phyloP scores from a whole-genome alignment of 1,284 basidiomycete species.

The Malassezia vespertilionis region DNA sequence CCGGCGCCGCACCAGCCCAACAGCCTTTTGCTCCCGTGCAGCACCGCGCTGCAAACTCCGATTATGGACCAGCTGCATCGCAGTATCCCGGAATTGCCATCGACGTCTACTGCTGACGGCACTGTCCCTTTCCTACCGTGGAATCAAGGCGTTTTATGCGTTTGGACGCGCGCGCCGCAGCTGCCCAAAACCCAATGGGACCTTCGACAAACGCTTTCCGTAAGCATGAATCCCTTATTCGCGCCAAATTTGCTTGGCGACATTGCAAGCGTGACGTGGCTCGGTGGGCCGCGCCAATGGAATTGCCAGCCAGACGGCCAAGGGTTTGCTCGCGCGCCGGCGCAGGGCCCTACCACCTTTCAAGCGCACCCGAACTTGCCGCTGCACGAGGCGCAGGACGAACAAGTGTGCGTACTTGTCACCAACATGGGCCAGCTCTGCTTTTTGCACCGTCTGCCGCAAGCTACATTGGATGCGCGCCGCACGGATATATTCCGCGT shows the following conservation, averaged over 20 bases:
- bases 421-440: slow-evolving; percentile 2
- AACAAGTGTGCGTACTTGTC: slow-evolving; percentile 6
- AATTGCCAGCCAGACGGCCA: background rate
- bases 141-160: slow-evolving; percentile 10
- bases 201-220: slow-evolving; percentile 6
- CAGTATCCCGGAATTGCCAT: no score
- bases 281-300: slow-evolving; percentile 8
- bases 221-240: no score
- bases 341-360: slow-evolving; percentile 1
- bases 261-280: slow-evolving; percentile 1
- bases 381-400: slow-evolving; percentile 1
- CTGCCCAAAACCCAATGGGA: background rate
- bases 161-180: slow-evolving; percentile 5
- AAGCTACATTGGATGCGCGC: background rate
- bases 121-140: background rate
- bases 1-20: background rate
- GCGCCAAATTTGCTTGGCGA: background rate
- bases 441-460: background rate
- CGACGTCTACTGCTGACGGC: background rate
- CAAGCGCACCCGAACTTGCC: background rate
- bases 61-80: no score
- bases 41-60: background rate
- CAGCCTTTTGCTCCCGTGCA: no score
- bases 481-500: slow-evolving; percentile 3
- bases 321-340: background rate